A percentile compares a stretch with the other conserved stretches of the same genome.
These are phyloP conservation scores for Cutaneotrichosporon sp. DNA, from an alignment of 1,284 basidiomycete species.

Conservation along the genomic window DNA sequence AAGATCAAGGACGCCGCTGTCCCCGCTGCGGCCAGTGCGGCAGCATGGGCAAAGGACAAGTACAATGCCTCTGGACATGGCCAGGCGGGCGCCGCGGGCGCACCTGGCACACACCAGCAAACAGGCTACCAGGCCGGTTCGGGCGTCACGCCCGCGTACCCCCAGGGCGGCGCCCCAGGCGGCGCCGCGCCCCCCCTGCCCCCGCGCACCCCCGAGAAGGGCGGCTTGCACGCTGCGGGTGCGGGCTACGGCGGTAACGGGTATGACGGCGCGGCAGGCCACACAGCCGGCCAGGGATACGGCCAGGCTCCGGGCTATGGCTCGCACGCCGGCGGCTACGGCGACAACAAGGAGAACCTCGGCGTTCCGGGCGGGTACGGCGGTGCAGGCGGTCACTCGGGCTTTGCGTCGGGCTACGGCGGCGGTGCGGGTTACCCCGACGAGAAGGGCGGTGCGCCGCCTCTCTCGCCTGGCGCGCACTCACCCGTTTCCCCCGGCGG, in stretches of 20 bases:
- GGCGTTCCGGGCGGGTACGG: background rate
- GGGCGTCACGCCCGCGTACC: background rate
- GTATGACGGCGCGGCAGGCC: no score
- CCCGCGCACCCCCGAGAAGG: background rate
- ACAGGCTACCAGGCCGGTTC: background rate
- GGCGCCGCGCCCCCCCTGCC: background rate
- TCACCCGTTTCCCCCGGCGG: background rate
- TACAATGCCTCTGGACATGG: background rate
- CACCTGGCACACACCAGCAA: background rate
- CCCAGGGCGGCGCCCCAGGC: background rate
- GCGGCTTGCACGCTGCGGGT: background rate
- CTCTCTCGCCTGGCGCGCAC: background rate
- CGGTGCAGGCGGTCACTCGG: background rate
- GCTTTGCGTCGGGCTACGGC: background rate
- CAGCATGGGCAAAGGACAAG: background rate
- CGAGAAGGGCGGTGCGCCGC: background rate
- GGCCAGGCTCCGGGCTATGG: background rate
- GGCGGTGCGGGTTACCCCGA: background rate
- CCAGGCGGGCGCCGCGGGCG: background rate
- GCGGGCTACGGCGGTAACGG: no score
- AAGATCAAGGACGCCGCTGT: slow-evolving; percentile 6
- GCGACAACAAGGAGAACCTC: background rate
- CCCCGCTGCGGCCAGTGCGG: background rate
- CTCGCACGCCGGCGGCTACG: background rate
- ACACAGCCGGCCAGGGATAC: background rate